Evolutionary conservation across 306 rosid species (phyloP), one percentile per base, ranked within the genome.

Genomic region (Nissolia schottii): DNA sequence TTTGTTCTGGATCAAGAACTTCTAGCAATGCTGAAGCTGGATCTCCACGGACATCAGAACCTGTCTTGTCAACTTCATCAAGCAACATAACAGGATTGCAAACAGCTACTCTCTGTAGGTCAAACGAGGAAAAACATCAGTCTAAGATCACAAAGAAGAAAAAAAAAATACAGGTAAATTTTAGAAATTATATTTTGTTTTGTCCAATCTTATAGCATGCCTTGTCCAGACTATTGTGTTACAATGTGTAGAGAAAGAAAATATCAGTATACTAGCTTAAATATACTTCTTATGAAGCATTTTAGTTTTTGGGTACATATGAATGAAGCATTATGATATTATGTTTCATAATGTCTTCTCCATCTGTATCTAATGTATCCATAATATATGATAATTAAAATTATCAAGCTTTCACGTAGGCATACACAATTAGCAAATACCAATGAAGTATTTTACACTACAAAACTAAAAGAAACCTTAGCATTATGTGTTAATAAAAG

Each of bases 1-100:
- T 95, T 84, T 95, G 97, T 59, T 95, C 99, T 27, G 97, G 96
- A 80, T 95, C 99, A 79, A 95, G 99, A 83, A 95, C 99, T 86
- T 95, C 99, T 73, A 95, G 86, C 79, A 95, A 70, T 35, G 99
- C 99, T 60, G 97, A 95, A 77, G 97, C 96, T 41, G 97, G 97
- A 88, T 95, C 99, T 34, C 99, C 97, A 59, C 97, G 99, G 71
- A 86, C 92, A 85, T 95, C 97, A 67, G 96, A 89, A 46, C 99
- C 97, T 41, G 97, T 91, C 91, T 95, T 95, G 92, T 95, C 99
- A 74, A 95, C 90, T 81, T 95, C 99, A 82, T 95, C 99, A 43
- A 95, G 89, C 77, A 95, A 90, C 96, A 95, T 95, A 71, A 95
- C 96, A 3, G 99, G 97, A 79, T 95, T 95, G 87, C 93, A 89